Conservation (phyloP, 1,284 basidiomycete genomes). For the Exobasidium cylindrosporum region DNA sequence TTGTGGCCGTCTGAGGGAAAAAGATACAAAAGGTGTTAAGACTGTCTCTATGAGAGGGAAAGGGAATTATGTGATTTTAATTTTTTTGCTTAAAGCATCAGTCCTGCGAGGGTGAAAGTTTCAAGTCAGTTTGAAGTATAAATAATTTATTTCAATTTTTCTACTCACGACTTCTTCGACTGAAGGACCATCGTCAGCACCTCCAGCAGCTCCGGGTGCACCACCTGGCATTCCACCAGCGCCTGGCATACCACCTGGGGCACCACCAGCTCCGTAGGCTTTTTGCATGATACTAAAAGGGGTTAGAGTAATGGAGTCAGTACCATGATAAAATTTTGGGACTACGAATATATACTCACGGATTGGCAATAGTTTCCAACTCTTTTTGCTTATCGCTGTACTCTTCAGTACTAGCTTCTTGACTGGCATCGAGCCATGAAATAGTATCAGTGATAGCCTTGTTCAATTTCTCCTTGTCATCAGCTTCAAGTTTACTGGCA, state of each 20-base stretch:
- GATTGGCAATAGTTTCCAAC: slow-evolving; percentile 83
- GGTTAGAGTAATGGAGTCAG: too few species aligned
- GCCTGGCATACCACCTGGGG: slow-evolving; percentile 60
- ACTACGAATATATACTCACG: too few species aligned
- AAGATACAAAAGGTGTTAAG: too few species aligned
- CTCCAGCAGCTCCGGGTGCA: slow-evolving; percentile 25
- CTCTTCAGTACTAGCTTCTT: slow-evolving; percentile 92
- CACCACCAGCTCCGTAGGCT: slow-evolving; percentile 68
- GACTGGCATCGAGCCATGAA: slow-evolving; percentile 80
- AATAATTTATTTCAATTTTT: neutral
- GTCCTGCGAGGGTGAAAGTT: too few species aligned
- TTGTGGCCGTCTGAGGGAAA: too few species aligned
- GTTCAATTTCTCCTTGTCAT: slow-evolving; percentile 85
- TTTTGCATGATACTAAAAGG: slow-evolving; percentile 97
- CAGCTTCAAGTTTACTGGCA: slow-evolving; percentile 76
- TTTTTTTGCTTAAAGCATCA: too few species aligned
- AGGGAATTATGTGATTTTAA: too few species aligned
- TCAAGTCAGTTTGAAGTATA: neutral
- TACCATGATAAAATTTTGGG: too few species aligned
- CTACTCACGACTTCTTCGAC: slow-evolving; percentile 76
- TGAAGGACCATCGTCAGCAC: slow-evolving; percentile 71
- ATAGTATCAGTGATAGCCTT: slow-evolving; percentile 79
- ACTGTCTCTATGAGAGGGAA: too few species aligned
- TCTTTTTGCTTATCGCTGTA: slow-evolving; percentile 95
- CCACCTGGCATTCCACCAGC: slow-evolving; percentile 44